phyloP scores from a whole-genome alignment of 2,329 filamentous ascomycete species.

The Beauveria varroae region DNA sequence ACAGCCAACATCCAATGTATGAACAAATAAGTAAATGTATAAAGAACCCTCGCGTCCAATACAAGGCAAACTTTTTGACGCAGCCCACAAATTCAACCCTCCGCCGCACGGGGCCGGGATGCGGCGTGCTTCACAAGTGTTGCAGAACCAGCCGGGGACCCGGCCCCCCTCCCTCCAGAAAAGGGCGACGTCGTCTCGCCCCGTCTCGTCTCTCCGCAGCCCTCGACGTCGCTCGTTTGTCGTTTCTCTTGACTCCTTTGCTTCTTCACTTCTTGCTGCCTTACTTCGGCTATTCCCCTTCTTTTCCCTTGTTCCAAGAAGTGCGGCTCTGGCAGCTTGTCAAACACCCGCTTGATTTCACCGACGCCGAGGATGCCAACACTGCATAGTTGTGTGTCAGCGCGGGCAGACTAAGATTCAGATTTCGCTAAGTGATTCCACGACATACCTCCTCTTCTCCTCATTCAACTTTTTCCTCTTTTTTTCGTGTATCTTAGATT shows the following conservation, averaged over 20 bases:
- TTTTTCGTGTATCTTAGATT: neutral
- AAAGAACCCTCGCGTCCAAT: neutral
- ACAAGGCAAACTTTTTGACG: neutral
- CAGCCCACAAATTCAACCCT: neutral
- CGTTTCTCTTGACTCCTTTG: neutral
- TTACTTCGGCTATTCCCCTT: neutral
- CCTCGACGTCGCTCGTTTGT: neutral
- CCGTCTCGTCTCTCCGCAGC: neutral
- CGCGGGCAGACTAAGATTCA: conserved; percentile 6
- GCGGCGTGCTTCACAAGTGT: conserved; percentile 11
- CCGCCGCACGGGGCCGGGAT: neutral
- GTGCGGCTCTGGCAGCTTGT: conserved; percentile 1
- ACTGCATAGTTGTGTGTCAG: conserved; percentile 6
- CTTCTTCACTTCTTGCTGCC: neutral
- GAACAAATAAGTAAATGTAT: too few relatives aligned
- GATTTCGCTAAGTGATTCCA: neutral
- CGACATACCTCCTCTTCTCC: neutral
- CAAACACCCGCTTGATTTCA: conserved; percentile 4
- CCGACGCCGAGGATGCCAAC: neutral
- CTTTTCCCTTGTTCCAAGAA: neutral
- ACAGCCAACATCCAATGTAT: too few relatives aligned
- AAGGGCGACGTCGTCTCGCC: neutral
- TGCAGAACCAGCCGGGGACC: neutral
- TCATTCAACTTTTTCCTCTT: neutral
- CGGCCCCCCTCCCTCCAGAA: neutral